Conservation (phyloP, 1,284 basidiomycete species). For the Fistulinella cinereoalba region DNA sequence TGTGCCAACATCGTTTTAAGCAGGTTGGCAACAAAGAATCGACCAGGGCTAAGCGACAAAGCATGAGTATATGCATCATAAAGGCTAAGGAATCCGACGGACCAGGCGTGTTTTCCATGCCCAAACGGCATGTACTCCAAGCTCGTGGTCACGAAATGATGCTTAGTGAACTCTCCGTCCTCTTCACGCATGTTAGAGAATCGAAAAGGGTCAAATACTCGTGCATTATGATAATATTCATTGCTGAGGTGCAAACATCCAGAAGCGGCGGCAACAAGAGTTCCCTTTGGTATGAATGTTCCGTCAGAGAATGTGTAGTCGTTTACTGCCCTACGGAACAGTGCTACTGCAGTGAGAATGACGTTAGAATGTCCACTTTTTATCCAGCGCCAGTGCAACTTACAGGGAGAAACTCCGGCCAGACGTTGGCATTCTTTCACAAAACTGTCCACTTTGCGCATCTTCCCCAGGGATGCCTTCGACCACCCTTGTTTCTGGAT, state of each 20-base stretch:
- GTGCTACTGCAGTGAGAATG: background rate
- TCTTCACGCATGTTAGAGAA: background rate
- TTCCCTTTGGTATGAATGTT: background rate
- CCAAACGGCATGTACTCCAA: background rate
- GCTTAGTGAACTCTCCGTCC: background rate
- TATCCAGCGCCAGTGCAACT: constrained; percentile 5
- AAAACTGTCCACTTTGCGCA: constrained; percentile 48
- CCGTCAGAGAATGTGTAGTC: background rate
- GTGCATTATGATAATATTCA: background rate
- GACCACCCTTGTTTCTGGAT: constrained; percentile 41
- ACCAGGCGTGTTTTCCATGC: background rate
- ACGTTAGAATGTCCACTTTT: background rate
- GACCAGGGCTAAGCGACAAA: background rate
- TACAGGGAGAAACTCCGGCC: background rate
- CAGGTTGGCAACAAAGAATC: background rate
- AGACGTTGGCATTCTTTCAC: constrained; percentile 33
- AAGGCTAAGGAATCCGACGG: background rate
- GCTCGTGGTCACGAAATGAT: background rate
- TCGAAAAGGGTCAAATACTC: background rate
- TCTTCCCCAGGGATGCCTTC: constrained; percentile 37
- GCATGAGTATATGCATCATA: background rate
- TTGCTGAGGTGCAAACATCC: background rate
- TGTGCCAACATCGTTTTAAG: background rate
- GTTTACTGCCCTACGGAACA: background rate
- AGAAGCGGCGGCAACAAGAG: background rate